These are phyloP conservation scores for Mortierella sp. DNA, from an alignment of 371 early-diverging fungal genomes.

Conservation along the genomic window DNA sequence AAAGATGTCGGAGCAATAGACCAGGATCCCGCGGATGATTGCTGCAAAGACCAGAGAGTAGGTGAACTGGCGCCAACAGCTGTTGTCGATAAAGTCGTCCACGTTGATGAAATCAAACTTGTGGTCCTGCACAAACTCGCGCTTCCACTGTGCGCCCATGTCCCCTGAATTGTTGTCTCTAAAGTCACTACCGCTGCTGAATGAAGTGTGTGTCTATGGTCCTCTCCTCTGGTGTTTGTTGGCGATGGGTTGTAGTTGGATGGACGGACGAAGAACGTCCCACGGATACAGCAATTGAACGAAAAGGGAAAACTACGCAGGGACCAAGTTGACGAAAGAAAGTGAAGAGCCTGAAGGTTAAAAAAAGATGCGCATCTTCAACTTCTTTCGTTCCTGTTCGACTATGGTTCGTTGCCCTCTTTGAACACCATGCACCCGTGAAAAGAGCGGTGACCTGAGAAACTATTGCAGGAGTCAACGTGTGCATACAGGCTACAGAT, in stretches of 20 bases:
- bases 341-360: slow-evolving; percentile 16
- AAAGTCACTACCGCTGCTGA: no score
- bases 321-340: neutral
- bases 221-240: neutral
- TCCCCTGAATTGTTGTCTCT: neutral
- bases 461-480: neutral
- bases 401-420: neutral
- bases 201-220: neutral
- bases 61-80: slow-evolving; percentile 59
- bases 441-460: neutral
- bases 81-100: slow-evolving; percentile 75
- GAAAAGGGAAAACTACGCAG: neutral
- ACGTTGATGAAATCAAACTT: slow-evolving; percentile 91
- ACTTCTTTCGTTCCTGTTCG: neutral
- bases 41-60: slow-evolving; percentile 76
- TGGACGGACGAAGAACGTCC: neutral
- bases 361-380: neutral
- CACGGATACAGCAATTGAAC: neutral
- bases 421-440: neutral
- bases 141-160: slow-evolving; percentile 79
- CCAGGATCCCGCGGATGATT: slow-evolving; percentile 80
- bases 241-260: neutral
- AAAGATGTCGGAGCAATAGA: slow-evolving; percentile 81
- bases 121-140: slow-evolving; percentile 86
- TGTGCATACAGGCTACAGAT: neutral